A percentile compares a stretch with the other conserved stretches of the same genome.
phyloP scores from a whole-genome alignment of 2,329 filamentous ascomycete genomes.

The Pseudocercospora pini-densiflorae region DNA sequence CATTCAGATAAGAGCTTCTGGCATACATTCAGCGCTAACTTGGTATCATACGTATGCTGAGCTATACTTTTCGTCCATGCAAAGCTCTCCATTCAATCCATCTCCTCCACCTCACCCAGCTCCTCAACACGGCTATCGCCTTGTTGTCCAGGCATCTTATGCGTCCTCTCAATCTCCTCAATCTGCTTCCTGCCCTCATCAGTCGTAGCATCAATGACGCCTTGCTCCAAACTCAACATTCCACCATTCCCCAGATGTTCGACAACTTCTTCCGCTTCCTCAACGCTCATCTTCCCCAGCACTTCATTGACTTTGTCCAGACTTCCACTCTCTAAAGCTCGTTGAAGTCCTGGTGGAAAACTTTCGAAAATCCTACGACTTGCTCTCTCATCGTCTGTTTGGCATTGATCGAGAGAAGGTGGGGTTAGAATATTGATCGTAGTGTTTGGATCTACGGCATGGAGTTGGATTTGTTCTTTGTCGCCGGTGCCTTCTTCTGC shows the following conservation, averaged over 20 bases:
- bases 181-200: slow-evolving; percentile 43
- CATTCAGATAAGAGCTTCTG: no score
- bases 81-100: background rate
- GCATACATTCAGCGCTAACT: no score
- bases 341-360: slow-evolving; percentile 80
- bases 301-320: slow-evolving; percentile 89
- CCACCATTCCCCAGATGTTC: slow-evolving; percentile 80
- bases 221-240: slow-evolving; percentile 87
- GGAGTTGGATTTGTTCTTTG: slow-evolving; percentile 95
- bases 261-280: slow-evolving; percentile 84
- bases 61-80: background rate
- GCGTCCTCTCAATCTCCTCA: slow-evolving; percentile 65
- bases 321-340: slow-evolving; percentile 84
- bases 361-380: slow-evolving; percentile 78
- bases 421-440: slow-evolving; percentile 89
- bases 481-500: slow-evolving; percentile 61
- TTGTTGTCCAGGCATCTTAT: slow-evolving; percentile 63
- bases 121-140: background rate
- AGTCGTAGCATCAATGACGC: slow-evolving; percentile 85
- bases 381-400: slow-evolving; percentile 61
- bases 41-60: background rate
- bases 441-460: slow-evolving; percentile 86
- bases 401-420: slow-evolving; percentile 75
- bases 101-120: background rate
- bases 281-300: slow-evolving; percentile 83